Conservation (phyloP, 441 rosid species). For the Metrosideros polymorpha region DNA sequence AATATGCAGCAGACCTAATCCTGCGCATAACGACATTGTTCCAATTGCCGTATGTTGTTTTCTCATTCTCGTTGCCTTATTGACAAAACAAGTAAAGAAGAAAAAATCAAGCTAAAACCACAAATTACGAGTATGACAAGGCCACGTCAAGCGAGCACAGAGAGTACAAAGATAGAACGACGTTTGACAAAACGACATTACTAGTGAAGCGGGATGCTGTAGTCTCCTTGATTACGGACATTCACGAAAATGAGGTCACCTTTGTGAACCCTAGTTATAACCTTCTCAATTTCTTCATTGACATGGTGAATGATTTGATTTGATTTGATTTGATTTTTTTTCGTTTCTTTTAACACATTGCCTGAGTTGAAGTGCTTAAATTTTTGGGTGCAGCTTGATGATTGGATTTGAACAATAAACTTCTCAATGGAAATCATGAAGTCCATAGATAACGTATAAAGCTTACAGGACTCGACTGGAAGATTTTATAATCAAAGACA, state of each 20-base stretch:
- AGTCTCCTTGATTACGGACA: background rate
- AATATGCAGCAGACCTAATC: background rate
- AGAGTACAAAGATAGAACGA: background rate
- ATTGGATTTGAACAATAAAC: too few relatives aligned
- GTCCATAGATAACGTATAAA: background rate
- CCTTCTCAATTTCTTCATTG: background rate
- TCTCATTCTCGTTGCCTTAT: background rate
- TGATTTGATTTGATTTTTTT: too few relatives aligned
- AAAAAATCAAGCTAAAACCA: background rate
- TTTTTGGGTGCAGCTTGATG: too few relatives aligned
- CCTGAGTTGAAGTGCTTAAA: too few relatives aligned
- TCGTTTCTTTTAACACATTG: background rate
- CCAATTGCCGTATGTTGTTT: background rate
- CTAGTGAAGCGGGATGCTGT: background rate
- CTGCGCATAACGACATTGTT: background rate
- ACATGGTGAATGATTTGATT: background rate
- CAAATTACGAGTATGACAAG: background rate
- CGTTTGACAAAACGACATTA: background rate
- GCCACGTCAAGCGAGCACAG: background rate
- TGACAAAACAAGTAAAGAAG: background rate
- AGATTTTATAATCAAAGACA: background rate
- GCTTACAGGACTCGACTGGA: background rate
- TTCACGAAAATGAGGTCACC: background rate
- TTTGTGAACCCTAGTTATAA: background rate
- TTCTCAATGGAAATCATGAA: too few relatives aligned